phyloP scores from a whole-genome alignment of 2,329 filamentous ascomycete genomes.

The Ploettnerulaceae sp. region DNA sequence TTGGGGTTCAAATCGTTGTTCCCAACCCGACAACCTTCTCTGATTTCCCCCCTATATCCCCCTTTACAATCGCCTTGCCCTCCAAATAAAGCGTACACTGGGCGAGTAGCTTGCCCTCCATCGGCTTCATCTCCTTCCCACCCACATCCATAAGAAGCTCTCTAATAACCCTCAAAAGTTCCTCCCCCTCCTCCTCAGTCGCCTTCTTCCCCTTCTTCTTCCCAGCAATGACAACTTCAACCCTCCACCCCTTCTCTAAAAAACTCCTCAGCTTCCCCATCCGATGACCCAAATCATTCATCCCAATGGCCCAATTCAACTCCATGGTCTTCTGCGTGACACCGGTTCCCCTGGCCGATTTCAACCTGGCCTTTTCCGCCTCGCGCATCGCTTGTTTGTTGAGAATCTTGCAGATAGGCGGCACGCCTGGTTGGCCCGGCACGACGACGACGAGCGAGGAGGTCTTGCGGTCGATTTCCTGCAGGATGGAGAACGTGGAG shows the following conservation, averaged over 20 bases:
- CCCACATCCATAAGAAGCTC: conserved; percentile 33
- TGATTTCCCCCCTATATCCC: no score
- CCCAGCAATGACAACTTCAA: conserved; percentile 67
- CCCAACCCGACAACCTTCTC: no score
- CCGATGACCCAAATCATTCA: conserved; percentile 69
- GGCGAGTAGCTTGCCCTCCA: conserved; percentile 43
- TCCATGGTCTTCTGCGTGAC: conserved; percentile 70
- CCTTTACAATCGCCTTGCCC: conserved; percentile 32
- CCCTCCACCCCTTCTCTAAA: conserved; percentile 66
- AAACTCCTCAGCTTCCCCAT: conserved; percentile 64
- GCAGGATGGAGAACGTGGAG: conserved; percentile 37
- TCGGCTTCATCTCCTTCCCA: conserved; percentile 41
- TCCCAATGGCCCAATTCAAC: conserved; percentile 80
- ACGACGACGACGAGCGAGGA: conserved; percentile 48
- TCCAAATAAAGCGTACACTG: conserved; percentile 43
- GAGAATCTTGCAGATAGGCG: conserved; percentile 67
- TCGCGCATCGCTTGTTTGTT: conserved; percentile 50
- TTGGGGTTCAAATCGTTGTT: no score
- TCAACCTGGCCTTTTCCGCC: conserved; percentile 40
- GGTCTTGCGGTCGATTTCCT: conserved; percentile 43
- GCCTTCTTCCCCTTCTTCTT: conserved; percentile 60
- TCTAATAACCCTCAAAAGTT: conserved; percentile 49
- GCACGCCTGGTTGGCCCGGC: conserved; percentile 27
- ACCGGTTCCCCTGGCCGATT: conserved; percentile 39
- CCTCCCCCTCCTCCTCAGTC: conserved; percentile 54